Conservation (phyloP, 805 yeast species). For the Ogataea sp. region DNA sequence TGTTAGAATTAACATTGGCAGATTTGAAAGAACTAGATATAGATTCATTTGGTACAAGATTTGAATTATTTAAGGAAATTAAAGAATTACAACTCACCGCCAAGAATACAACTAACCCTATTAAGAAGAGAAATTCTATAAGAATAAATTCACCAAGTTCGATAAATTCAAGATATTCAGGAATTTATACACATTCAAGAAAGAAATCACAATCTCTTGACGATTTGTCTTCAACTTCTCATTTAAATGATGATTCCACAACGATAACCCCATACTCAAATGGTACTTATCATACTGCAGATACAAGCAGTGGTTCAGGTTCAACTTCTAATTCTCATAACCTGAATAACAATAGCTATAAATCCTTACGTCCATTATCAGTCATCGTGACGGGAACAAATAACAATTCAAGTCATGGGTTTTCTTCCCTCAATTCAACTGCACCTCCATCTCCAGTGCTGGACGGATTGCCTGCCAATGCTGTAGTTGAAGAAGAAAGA, state of each 20-base stretch:
- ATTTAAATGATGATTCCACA: not conserved
- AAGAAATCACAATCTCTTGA: constrained; percentile 46
- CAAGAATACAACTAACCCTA: not conserved
- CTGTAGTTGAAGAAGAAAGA: constrained; percentile 4
- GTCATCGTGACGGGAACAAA: no score
- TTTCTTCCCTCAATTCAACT: no score
- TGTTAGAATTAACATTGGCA: constrained; percentile 77
- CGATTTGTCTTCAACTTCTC: constrained; percentile 18
- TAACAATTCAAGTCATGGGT: no score
- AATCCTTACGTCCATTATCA: constrained; percentile 10
- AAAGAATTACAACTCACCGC: constrained; percentile 44
- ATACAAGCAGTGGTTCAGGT: no score
- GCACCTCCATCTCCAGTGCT: constrained; percentile 14
- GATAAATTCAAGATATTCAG: not conserved
- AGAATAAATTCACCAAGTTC: not conserved
- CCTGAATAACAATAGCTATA: not conserved
- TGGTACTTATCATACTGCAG: not conserved
- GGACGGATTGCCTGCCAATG: constrained; percentile 5
- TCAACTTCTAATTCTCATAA: not conserved
- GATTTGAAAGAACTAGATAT: constrained; percentile 90
- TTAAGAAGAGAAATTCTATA: not conserved
- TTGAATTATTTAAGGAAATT: constrained; percentile 84
- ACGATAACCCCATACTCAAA: not conserved
- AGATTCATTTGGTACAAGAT: constrained; percentile 88
- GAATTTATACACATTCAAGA: constrained; percentile 29